Evolutionary conservation across 495 filamentous ascomycete genomes (phyloP).

Genomic region (Aspergillus funiculosus): DNA sequence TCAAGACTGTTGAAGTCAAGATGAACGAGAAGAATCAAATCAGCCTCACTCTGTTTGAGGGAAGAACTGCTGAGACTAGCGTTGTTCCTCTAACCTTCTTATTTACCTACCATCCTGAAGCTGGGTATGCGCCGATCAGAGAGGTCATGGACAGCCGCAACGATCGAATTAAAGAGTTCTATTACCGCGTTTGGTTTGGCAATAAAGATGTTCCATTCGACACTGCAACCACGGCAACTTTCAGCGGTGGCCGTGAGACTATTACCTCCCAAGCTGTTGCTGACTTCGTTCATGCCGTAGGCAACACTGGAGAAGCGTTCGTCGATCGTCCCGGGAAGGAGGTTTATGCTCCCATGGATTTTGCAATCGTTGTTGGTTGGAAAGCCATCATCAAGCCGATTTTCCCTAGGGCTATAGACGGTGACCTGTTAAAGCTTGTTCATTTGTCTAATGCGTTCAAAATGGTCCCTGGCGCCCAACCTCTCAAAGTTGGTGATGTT

Average conservation of each 20-base stretch:
- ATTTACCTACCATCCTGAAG: constrained; percentile 89
- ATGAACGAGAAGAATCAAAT: constrained; percentile 72
- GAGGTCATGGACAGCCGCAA: constrained; percentile 95
- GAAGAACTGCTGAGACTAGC: constrained; percentile 73
- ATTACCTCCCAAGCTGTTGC: constrained; percentile 90
- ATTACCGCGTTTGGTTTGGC: constrained; percentile 92
- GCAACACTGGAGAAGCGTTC: constrained; percentile 97
- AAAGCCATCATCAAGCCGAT: constrained; percentile 98
- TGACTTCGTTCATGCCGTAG: constrained; percentile 96
- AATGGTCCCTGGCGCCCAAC: constrained; percentile 93
- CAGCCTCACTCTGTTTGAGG: constrained; percentile 77
- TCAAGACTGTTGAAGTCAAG: constrained; percentile 80
- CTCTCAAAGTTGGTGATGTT: constrained; percentile 88
- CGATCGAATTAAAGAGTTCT: constrained; percentile 95
- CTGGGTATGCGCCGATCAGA: constrained; percentile 88
- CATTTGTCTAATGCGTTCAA: constrained; percentile 96
- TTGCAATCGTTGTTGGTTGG: constrained; percentile 97
- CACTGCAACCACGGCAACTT: constrained; percentile 72
- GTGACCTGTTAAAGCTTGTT: constrained; percentile 88
- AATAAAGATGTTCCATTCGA: constrained; percentile 80
- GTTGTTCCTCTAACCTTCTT: constrained; percentile 72
- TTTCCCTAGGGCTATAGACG: constrained; percentile 90
- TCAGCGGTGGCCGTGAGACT: constrained; percentile 78
- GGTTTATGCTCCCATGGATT: constrained; percentile 96
- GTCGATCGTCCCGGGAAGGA: constrained; percentile 94